These are phyloP conservation scores for Entomortierella beljakovae DNA, from an alignment of 192 early-diverging fungal species.

Conservation along the genomic window DNA sequence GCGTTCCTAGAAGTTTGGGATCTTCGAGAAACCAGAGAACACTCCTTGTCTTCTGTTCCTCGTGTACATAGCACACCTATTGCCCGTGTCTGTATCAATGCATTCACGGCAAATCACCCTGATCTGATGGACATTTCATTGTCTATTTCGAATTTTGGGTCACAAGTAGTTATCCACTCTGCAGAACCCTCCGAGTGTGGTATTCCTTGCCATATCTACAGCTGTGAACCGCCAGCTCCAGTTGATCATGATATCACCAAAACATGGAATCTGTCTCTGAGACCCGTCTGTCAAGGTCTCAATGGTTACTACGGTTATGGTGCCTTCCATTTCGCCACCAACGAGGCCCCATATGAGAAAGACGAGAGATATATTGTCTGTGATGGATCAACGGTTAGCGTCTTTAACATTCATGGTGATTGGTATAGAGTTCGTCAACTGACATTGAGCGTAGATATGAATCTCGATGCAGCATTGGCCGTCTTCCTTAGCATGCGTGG, in stretches of 20 bases:
- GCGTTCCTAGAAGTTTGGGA: slow-evolving; percentile 23
- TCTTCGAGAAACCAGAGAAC: slow-evolving; percentile 6
- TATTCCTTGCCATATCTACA: slow-evolving; percentile 14
- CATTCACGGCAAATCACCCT: slow-evolving; percentile 1
- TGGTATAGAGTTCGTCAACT: slow-evolving; percentile 4
- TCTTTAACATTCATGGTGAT: not conserved
- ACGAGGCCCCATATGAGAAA: slow-evolving; percentile 2
- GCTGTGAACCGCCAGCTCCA: not conserved
- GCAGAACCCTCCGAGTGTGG: slow-evolving; percentile 10
- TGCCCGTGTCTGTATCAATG: not conserved
- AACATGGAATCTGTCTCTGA: not conserved
- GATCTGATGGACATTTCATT: slow-evolving; percentile 15
- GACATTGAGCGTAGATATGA: slow-evolving; percentile 8
- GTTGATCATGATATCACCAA: slow-evolving; percentile 11
- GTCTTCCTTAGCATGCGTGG: slow-evolving; percentile 14
- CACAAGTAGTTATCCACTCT: slow-evolving; percentile 4
- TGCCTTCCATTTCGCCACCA: slow-evolving; percentile 1
- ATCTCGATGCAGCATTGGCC: slow-evolving; percentile 3
- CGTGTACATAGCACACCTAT: slow-evolving; percentile 3
- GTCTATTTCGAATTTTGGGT: slow-evolving; percentile 10
- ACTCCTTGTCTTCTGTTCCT: not conserved
- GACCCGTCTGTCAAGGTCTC: slow-evolving; percentile 4
- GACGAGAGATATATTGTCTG: slow-evolving; percentile 11
- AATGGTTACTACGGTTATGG: slow-evolving; percentile 14
- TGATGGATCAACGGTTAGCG: not conserved